Percentiles rank a stretch among this genome's conserved stretches.
These are phyloP conservation scores for Coemansia sp. DNA, from an alignment of 192 early-diverging fungal genomes.

Conservation along the genomic window DNA sequence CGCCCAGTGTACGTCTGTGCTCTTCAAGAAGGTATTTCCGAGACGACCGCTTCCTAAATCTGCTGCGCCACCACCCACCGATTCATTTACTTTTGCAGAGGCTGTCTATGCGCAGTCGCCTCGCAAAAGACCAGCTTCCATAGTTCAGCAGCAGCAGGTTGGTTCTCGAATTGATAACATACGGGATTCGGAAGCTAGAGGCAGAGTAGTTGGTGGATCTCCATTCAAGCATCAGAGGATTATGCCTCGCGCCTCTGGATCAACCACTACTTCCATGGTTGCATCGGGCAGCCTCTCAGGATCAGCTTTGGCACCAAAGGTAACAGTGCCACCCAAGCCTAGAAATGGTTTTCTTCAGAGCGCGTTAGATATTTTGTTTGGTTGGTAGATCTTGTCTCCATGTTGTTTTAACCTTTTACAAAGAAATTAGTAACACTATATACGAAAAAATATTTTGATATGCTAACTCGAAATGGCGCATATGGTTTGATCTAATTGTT, in stretches of 20 bases:
- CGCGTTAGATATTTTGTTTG: slow-evolving; percentile 46
- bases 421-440: too few species aligned
- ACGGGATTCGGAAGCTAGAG: slow-evolving; percentile 6
- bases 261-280: slow-evolving; percentile 13
- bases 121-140: slow-evolving; percentile 17
- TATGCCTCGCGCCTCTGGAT: neutral
- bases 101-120: slow-evolving; percentile 45
- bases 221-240: slow-evolving; percentile 26
- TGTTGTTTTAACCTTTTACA: too few species aligned
- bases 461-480: too few species aligned
- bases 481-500: too few species aligned
- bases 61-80: slow-evolving; percentile 13
- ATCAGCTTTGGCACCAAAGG: slow-evolving; percentile 16
- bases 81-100: slow-evolving; percentile 24
- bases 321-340: slow-evolving; percentile 20
- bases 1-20: slow-evolving; percentile 15
- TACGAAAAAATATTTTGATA: too few species aligned
- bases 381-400: slow-evolving; percentile 25
- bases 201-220: slow-evolving; percentile 10
- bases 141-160: neutral
- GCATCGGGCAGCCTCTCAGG: slow-evolving; percentile 3
- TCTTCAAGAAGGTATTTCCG: slow-evolving; percentile 42
- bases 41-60: slow-evolving; percentile 25
- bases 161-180: slow-evolving; percentile 12
- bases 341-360: slow-evolving; percentile 51